Evolutionary conservation across 495 filamentous ascomycete genomes (phyloP), one percentile per base, ranked within the genome.

Genomic region (Massariosphaeria phaeospora): DNA sequence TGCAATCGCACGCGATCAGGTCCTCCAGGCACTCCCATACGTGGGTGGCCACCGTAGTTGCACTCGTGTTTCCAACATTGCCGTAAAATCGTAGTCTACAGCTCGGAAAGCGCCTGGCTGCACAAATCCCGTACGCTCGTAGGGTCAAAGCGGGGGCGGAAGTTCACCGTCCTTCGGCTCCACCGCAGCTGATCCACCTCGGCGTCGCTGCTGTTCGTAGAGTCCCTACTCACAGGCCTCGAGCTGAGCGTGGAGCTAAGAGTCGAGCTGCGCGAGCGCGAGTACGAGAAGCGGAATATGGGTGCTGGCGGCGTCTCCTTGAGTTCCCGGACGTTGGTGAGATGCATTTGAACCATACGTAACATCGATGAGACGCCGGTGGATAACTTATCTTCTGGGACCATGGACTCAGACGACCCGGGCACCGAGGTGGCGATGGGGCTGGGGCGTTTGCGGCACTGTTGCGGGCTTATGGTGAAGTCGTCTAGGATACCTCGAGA

Each of bases 71-170:
- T n/a, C n/a, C n/a, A n/a, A n/a, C n/a, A n/a, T n/a, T n/a, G n/a
- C n/a, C n/a, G n/a, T n/a, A n/a, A n/a, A n/a, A n/a, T n/a, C 50
- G 27, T 53, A 10, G 2, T 27, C 23, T 25, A 63, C n/a, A 63
- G 48, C 50, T 63, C 59, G 0, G 54, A 24, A 15, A 63, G 49
- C 24, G 55, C 55, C 7, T 63, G 36, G 15, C 41, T 24, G 48
- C 59, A 63, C 21, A 63, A 42, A 17, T 58, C 23, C 27, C 31
- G 48, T 1, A 54, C 40, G 20, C 42, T 55, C 24, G 24, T 25
- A 0, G 54, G 43, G 45, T 63, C 43, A 43, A 63, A 63, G 10
- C 54, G 42, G 12, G 41, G 48, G 20, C 59, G 25, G 18, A 57
- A 56, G 11, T 13, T 21, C 35, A 58, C 23, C n/a, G 23, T 55